Percentiles rank a stretch among this genome's conserved stretches.
Evolutionary conservation across 352 stramenopile genomes (phyloP).

Genomic region (Globisporangium paroecandrum): DNA sequence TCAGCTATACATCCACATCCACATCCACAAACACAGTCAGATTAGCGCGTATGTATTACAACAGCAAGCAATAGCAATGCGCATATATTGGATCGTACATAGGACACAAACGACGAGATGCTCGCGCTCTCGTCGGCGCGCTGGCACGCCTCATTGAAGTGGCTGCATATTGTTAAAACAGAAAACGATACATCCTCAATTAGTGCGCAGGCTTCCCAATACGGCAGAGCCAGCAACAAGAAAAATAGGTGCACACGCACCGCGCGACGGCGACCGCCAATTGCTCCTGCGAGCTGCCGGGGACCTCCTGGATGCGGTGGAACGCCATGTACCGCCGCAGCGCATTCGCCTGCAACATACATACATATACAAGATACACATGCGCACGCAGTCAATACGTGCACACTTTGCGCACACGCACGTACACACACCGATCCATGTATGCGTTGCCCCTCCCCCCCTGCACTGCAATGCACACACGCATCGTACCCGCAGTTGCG

Average conservation of each 20-base stretch:
- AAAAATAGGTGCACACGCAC: conserved; percentile 20
- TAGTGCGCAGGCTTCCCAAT: not conserved
- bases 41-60: not conserved
- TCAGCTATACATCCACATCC: not conserved
- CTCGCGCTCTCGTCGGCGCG: conserved; percentile 54
- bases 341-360: conserved; percentile 37
- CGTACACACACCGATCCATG: not conserved
- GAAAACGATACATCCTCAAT: not conserved
- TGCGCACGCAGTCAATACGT: not conserved
- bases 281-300: conserved; percentile 48
- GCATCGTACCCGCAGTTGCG: conserved; percentile 46
- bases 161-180: conserved; percentile 28
- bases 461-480: not conserved
- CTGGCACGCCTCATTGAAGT: conserved; percentile 69
- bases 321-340: conserved; percentile 69
- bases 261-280: conserved; percentile 60
- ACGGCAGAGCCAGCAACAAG: not conserved
- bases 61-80: not conserved
- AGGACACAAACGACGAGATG: conserved; percentile 66
- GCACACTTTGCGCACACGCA: not conserved
- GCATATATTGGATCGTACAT: conserved; percentile 31
- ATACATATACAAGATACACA: not conserved
- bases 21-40: not conserved
- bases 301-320: conserved; percentile 47
- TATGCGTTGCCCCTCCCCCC: not conserved